Evolutionary conservation across 2,329 filamentous ascomycete genomes (phyloP), one percentile per base, ranked within the genome.

Genomic region (Diplodia seriata): DNA sequence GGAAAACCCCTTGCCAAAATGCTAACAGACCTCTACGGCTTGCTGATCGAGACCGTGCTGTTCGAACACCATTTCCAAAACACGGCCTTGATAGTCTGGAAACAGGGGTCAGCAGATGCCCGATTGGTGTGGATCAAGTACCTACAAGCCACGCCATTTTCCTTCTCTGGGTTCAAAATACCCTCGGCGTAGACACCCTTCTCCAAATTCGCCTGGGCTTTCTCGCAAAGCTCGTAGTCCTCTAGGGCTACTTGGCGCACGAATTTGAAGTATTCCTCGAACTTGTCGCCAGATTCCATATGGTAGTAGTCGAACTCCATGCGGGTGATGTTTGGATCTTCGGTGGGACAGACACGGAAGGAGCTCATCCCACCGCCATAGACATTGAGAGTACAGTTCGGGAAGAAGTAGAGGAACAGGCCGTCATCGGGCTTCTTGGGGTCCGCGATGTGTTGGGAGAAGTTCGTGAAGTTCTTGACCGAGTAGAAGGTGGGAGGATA

Each of bases 281-380:
- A 87, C 56, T 83, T 82, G n/a, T 85, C 81, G 7, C 81, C 83
- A 0, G 76, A 78, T 40, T 81, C 82, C 36, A 79, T 70, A 68
- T 87, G 84, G 70, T 86, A 87, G 70, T 87, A 87, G 71, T 87
- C 85, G 68, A 87, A 87, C 71, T 87, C 85, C 85, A 87, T 87
- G 15, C 83, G 77, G 0, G 83, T 83, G 20, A 84, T 76, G 0
- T 81, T 79, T 0, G 85, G 84, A 29, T 84, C 79, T 0, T 80
- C 75, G 0, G 81, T 83, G 0, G 85, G 85, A 69, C 84, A 85
- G 1, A 86, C 84, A 1, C 85, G 82, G 75, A 86, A 87, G 5
- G 81, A 84, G 12, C 82, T 83, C 84, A 87, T 86, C 4, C 85
- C 85, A 0, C 85, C 85, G 1, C 84, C 85, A 67, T 87, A 87